Percentiles rank a stretch among this genome's conserved stretches.
These are phyloP conservation scores for Emericellopsis atlantica DNA, from an alignment of 2,329 filamentous ascomycete species.

Conservation along the genomic window DNA sequence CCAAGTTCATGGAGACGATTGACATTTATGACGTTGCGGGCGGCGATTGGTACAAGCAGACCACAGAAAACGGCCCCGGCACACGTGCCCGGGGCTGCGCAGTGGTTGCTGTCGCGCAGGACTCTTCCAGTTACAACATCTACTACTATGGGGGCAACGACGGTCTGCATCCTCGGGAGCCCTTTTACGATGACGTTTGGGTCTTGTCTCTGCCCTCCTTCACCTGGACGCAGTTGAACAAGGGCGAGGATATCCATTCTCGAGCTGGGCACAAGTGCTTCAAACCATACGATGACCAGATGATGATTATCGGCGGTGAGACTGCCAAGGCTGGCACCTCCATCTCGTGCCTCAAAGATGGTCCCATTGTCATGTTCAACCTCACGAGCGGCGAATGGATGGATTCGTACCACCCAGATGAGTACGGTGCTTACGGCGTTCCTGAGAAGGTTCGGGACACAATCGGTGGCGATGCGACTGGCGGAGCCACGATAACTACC, in stretches of 20 bases:
- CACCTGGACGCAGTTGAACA: slow-evolving; percentile 52
- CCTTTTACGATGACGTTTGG: slow-evolving; percentile 60
- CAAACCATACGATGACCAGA: slow-evolving; percentile 64
- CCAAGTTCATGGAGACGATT: slow-evolving; percentile 57
- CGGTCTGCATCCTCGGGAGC: slow-evolving; percentile 24
- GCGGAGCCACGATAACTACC: slow-evolving; percentile 56
- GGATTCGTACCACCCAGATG: slow-evolving; percentile 52
- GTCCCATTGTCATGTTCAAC: slow-evolving; percentile 56
- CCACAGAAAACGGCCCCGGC: slow-evolving; percentile 48
- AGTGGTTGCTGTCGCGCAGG: slow-evolving; percentile 58
- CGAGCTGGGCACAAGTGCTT: slow-evolving; percentile 67
- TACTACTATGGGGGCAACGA: slow-evolving; percentile 75
- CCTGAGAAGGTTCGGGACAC: slow-evolving; percentile 48
- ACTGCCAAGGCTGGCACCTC: slow-evolving; percentile 14
- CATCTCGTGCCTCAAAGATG: slow-evolving; percentile 33
- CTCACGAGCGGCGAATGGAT: slow-evolving; percentile 58
- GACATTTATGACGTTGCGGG: slow-evolving; percentile 66
- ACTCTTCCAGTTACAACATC: slow-evolving; percentile 66
- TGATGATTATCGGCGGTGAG: slow-evolving; percentile 66
- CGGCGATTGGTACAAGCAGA: slow-evolving; percentile 56
- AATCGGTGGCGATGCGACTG: slow-evolving; percentile 54
- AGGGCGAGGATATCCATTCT: slow-evolving; percentile 34
- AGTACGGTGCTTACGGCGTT: slow-evolving; percentile 54
- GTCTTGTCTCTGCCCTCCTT: slow-evolving; percentile 70
- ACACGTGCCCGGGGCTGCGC: slow-evolving; percentile 57